Evolutionary conservation across 169 alveolate genomes (phyloP).

Genomic region (Amoebophrya sp.): DNA sequence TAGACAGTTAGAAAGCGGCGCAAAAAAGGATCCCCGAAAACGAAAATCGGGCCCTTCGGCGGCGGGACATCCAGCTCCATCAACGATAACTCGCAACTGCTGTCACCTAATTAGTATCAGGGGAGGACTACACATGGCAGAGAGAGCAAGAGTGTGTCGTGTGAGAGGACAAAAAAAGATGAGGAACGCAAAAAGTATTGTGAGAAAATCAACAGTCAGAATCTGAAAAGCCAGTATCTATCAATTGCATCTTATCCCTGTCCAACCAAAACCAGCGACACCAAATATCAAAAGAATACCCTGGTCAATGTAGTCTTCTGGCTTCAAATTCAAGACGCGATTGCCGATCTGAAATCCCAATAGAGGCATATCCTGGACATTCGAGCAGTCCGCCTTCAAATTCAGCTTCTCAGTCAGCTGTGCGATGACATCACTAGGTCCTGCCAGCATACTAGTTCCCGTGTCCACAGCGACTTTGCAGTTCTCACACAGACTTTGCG

Average conservation of each 20-base stretch:
- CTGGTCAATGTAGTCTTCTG: slow-evolving; percentile 1
- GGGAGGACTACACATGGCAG: too few relatives aligned
- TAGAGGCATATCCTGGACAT: background rate
- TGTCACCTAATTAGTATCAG: too few relatives aligned
- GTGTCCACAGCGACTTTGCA: slow-evolving; percentile 48
- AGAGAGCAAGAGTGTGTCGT: too few relatives aligned
- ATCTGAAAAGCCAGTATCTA: too few relatives aligned
- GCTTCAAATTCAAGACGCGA: background rate
- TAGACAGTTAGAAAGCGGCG: slow-evolving; percentile 7
- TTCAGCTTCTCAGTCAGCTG: background rate
- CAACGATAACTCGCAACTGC: background rate
- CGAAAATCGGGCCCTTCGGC: slow-evolving; percentile 18
- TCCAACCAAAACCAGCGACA: too few relatives aligned
- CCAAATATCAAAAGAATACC: background rate
- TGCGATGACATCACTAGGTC: slow-evolving; percentile 36
- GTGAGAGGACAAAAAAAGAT: background rate
- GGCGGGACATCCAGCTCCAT: slow-evolving; percentile 30
- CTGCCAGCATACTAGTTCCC: slow-evolving; percentile 48
- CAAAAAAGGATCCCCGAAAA: background rate
- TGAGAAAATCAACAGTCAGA: too few relatives aligned
- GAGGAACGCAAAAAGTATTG: background rate
- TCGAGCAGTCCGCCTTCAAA: background rate
- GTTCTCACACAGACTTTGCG: background rate
- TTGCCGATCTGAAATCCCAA: slow-evolving; percentile 4
- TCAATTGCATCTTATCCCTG: too few relatives aligned